phyloP scores from a whole-genome alignment of 495 filamentous ascomycete species.

The Talaromyces wortmannii region DNA sequence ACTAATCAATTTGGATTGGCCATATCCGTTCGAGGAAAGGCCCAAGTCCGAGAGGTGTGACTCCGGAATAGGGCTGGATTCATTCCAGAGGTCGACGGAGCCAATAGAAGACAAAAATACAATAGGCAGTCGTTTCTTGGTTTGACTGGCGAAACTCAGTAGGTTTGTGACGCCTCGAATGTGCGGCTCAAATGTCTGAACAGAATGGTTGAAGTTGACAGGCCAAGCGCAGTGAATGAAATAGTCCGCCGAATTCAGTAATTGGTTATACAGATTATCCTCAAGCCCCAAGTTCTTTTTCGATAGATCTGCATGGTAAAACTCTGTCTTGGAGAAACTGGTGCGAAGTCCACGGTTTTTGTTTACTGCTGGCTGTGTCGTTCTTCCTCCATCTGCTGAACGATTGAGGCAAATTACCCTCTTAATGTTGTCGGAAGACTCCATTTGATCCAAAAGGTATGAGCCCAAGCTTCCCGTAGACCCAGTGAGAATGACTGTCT shows the following conservation, averaged over 20 bases:
- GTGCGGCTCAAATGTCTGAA: conserved; percentile 45
- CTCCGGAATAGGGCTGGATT: conserved; percentile 32
- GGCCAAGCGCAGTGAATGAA: conserved; percentile 56
- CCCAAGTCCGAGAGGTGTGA: conserved; percentile 29
- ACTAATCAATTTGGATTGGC: conserved; percentile 42
- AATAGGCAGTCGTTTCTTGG: conserved; percentile 30
- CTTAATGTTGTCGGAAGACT: conserved; percentile 22
- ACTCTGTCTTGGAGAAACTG: conserved; percentile 11
- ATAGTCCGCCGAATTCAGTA: conserved; percentile 34
- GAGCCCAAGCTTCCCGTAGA: conserved; percentile 53
- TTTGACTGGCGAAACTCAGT: conserved; percentile 33
- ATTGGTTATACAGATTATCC: conserved; percentile 18
- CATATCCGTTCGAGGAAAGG: conserved; percentile 39
- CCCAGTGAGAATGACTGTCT: conserved; percentile 43
- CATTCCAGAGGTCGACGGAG: conserved; percentile 27
- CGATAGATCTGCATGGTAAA: conserved; percentile 40
- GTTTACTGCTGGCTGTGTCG: not conserved
- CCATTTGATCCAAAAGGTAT: conserved; percentile 43
- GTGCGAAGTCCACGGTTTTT: not conserved
- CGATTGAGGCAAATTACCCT: conserved; percentile 54
- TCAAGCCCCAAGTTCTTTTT: conserved; percentile 34
- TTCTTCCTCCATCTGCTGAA: conserved; percentile 11
- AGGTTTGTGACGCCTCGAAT: conserved; percentile 43
- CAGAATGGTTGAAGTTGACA: conserved; percentile 49
- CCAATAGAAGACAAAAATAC: conserved; percentile 48